phyloP scores from a whole-genome alignment of 2,329 filamentous ascomycete species.

The Orbilia ellipsospora region DNA sequence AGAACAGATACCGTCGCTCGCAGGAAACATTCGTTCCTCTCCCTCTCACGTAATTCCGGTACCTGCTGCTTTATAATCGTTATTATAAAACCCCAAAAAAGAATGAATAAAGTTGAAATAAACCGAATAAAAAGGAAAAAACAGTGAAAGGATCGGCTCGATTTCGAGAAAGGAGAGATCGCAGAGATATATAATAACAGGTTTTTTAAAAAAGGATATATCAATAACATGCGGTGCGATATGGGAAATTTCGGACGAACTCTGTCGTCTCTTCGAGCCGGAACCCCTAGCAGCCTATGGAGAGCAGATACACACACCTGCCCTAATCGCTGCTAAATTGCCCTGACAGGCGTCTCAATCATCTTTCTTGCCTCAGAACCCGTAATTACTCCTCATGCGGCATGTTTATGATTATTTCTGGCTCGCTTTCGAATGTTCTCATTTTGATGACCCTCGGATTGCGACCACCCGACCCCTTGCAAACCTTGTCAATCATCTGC shows the following conservation, averaged over 20 bases:
- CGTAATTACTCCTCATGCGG: conserved; percentile 51
- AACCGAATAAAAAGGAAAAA: background rate
- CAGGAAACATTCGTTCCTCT: conserved; percentile 23
- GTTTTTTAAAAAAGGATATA: background rate
- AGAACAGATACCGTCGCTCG: conserved; percentile 36
- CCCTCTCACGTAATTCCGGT: too few species aligned
- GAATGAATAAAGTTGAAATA: conserved; percentile 1
- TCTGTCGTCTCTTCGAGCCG: conserved; percentile 1
- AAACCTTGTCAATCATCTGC: conserved; percentile 29
- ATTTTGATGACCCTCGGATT: conserved; percentile 51
- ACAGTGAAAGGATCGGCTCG: background rate
- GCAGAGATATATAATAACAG: background rate
- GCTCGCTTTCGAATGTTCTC: conserved; percentile 12
- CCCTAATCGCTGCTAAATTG: conserved; percentile 29
- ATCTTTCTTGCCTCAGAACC: conserved; percentile 14
- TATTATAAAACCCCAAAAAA: conserved; percentile 1
- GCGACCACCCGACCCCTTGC: conserved; percentile 47
- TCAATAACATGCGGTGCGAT: background rate
- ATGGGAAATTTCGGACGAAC: conserved; percentile 38
- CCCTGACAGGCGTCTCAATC: conserved; percentile 33
- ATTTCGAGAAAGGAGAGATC: background rate
- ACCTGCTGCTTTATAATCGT: background rate
- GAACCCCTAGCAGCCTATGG: background rate
- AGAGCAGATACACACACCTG: conserved; percentile 19
- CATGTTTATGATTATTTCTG: conserved; percentile 48